Conservation (phyloP, 148 eudicot species). For the Oxyria digyna region DNA sequence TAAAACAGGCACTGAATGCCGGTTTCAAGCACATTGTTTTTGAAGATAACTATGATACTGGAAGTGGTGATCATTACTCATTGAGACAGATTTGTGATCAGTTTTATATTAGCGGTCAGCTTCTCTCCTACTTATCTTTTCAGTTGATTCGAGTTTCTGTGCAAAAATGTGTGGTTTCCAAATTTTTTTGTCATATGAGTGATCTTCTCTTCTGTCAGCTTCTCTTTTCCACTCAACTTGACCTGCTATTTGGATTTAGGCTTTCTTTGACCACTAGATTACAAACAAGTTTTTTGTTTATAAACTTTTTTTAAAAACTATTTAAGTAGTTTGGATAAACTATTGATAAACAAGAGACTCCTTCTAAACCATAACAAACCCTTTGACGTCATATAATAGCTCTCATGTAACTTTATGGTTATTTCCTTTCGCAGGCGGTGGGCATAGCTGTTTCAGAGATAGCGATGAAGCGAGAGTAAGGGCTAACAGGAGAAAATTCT, state of each 20-base stretch:
- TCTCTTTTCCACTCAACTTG: background rate
- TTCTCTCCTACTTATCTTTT: background rate
- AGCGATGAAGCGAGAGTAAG: constrained; percentile 87
- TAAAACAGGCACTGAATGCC: constrained; percentile 92
- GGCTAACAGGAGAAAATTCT: constrained; percentile 57
- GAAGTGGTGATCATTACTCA: constrained; percentile 98
- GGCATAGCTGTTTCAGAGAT: constrained; percentile 92
- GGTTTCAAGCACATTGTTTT: constrained; percentile 88
- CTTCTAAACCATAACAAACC: too few species aligned
- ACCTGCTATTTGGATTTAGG: background rate
- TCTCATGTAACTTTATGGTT: background rate
- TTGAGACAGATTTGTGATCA: constrained; percentile 97
- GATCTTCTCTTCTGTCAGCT: background rate
- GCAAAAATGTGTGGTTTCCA: background rate
- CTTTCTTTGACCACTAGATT: too few species aligned
- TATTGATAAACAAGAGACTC: too few species aligned
- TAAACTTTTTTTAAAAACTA: too few species aligned
- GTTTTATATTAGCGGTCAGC: constrained; percentile 72
- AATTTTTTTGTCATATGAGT: background rate
- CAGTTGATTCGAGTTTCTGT: background rate
- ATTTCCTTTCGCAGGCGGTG: constrained; percentile 50
- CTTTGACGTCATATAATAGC: too few species aligned
- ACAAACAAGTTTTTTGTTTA: too few species aligned
- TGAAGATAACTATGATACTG: constrained; percentile 98
- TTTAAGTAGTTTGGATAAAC: too few species aligned